Percentiles rank a stretch among this genome's conserved stretches.
These are phyloP conservation scores for Seiridium unicorne DNA, from an alignment of 2,329 filamentous ascomycete genomes.

Conservation along the genomic window DNA sequence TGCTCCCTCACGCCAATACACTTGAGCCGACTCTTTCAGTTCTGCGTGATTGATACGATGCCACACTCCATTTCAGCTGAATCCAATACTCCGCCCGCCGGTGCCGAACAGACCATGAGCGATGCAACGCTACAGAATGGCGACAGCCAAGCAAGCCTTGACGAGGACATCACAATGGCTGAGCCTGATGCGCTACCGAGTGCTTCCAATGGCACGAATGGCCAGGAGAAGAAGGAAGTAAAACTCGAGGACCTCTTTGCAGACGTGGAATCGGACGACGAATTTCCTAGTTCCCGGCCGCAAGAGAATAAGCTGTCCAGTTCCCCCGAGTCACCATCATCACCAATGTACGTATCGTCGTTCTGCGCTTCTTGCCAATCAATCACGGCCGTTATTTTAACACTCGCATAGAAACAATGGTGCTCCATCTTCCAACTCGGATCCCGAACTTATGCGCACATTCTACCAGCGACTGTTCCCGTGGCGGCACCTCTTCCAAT, in stretches of 20 bases:
- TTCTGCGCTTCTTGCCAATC: neutral
- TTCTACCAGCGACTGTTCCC: slow-evolving; percentile 97
- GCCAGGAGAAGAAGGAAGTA: slow-evolving; percentile 38
- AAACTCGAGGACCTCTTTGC: slow-evolving; percentile 60
- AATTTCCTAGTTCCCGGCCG: slow-evolving; percentile 51
- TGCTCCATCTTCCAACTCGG: slow-evolving; percentile 51
- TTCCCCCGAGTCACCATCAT: slow-evolving; percentile 40
- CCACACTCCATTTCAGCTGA: slow-evolving; percentile 42
- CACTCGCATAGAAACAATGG: slow-evolving; percentile 27
- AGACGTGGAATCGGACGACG: slow-evolving; percentile 59
- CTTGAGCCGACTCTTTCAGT: neutral
- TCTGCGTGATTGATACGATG: slow-evolving; percentile 27
- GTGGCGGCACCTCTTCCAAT: slow-evolving; percentile 92
- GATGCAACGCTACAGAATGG: slow-evolving; percentile 26
- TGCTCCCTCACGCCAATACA: neutral
- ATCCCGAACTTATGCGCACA: slow-evolving; percentile 82
- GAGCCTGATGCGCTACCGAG: slow-evolving; percentile 23
- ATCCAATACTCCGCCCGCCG: slow-evolving; percentile 23
- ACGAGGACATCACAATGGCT: slow-evolving; percentile 40
- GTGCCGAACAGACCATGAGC: slow-evolving; percentile 34
- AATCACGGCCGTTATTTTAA: slow-evolving; percentile 14
- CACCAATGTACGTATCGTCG: slow-evolving; percentile 37
- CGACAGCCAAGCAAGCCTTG: slow-evolving; percentile 25
- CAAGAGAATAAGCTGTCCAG: slow-evolving; percentile 39
- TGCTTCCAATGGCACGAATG: neutral